Conservation (phyloP, 352 stramenopile species). For the Poterioochromonas sp. region DNA sequence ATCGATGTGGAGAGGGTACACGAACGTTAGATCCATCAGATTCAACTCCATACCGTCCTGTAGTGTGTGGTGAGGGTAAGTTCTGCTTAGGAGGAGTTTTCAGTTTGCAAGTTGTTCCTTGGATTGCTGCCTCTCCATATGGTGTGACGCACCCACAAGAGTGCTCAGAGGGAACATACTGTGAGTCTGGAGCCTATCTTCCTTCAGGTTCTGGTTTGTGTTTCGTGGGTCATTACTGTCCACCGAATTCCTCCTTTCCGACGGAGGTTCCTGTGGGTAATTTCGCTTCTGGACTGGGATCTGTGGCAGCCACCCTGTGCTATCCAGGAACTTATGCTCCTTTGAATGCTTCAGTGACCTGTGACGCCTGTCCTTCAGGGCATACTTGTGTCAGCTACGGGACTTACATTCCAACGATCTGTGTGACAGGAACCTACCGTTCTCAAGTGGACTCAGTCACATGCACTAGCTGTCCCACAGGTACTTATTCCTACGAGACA, state of each 20-base stretch:
- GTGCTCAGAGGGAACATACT: slow-evolving; percentile 90
- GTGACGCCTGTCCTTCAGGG: slow-evolving; percentile 80
- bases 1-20: slow-evolving; percentile 82
- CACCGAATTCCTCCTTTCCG: slow-evolving; percentile 68
- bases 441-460: slow-evolving; percentile 86
- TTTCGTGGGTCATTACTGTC: slow-evolving; percentile 89
- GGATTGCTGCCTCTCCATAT: slow-evolving; percentile 67
- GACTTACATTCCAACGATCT: slow-evolving; percentile 89
- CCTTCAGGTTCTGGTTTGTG: slow-evolving; percentile 70
- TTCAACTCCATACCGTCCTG: slow-evolving; percentile 54
- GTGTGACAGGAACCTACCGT: slow-evolving; percentile 77
- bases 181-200: slow-evolving; percentile 63
- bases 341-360: slow-evolving; percentile 69
- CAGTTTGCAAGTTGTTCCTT: slow-evolving; percentile 75
- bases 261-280: slow-evolving; percentile 78
- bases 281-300: slow-evolving; percentile 70
- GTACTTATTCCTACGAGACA: slow-evolving; percentile 80
- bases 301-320: slow-evolving; percentile 82
- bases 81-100: slow-evolving; percentile 91
- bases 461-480: slow-evolving; percentile 82
- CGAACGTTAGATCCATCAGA: slow-evolving; percentile 73
- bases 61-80: slow-evolving; percentile 72
- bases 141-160: slow-evolving; percentile 72
- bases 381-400: slow-evolving; percentile 78
- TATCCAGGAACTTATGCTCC: slow-evolving; percentile 92